These are phyloP conservation scores for Phialemonium atrogriseum DNA, from an alignment of 2,329 filamentous ascomycete genomes.

Conservation along the genomic window DNA sequence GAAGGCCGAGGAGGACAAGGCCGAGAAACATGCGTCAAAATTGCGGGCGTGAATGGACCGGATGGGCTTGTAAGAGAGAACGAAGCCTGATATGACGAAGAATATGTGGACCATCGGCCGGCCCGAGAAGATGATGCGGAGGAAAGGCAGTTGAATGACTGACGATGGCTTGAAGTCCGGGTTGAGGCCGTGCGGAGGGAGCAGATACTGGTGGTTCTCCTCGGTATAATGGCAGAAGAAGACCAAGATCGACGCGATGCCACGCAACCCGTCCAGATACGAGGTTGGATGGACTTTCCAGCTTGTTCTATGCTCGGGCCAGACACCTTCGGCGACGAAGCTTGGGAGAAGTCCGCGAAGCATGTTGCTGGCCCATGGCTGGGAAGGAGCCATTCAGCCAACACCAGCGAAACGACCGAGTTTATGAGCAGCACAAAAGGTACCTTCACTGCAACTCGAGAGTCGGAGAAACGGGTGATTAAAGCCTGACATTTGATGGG, in stretches of 20 bases:
- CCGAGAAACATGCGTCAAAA: conserved; percentile 25
- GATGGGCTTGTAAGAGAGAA: conserved; percentile 35
- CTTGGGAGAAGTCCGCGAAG: conserved; percentile 21
- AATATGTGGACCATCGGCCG: conserved; percentile 42
- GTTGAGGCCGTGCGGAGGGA: conserved; percentile 27
- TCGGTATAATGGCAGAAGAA: conserved; percentile 39
- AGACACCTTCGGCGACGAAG: conserved; percentile 22
- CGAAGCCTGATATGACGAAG: conserved; percentile 43
- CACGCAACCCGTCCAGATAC: conserved; percentile 41
- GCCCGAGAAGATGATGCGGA: conserved; percentile 34
- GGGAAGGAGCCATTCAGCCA: conserved; percentile 5
- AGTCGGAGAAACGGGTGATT: too few species aligned
- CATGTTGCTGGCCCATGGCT: conserved; percentile 5
- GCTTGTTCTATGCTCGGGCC: conserved; percentile 19
- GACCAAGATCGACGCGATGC: conserved; percentile 38
- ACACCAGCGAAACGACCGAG: too few species aligned
- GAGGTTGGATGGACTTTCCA: conserved; percentile 30
- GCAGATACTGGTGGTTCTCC: conserved; percentile 25
- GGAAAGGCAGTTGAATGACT: conserved; percentile 33
- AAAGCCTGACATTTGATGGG: too few species aligned
- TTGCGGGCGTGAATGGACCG: conserved; percentile 29
- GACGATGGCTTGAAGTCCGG: conserved; percentile 20
- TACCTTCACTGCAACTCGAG: too few species aligned
- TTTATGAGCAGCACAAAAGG: too few species aligned
- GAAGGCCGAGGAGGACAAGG: conserved; percentile 37